Percentiles rank a stretch among this genome's conserved stretches.
phyloP scores from a whole-genome alignment of 2,329 filamentous ascomycete genomes.

The Sordariomycetes sp. region DNA sequence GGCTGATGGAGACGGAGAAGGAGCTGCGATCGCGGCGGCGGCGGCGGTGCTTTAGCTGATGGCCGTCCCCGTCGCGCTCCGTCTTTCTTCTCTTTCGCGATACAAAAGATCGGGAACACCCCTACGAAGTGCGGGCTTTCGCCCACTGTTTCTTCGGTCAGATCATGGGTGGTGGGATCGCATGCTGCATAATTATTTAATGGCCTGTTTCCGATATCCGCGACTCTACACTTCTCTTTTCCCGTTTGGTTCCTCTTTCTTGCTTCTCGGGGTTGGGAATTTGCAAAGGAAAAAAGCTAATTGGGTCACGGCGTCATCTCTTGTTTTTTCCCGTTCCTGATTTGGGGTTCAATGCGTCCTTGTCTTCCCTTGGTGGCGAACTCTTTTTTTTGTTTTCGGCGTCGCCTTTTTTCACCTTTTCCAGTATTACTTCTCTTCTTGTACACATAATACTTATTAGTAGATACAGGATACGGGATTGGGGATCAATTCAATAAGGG shows the following conservation, averaged over 20 bases:
- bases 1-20: constrained; percentile 50
- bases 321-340: neutral
- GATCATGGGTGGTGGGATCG: neutral
- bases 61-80: neutral
- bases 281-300: neutral
- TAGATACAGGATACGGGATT: neutral
- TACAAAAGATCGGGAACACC: neutral
- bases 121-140: no score
- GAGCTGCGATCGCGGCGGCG: constrained; percentile 43
- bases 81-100: neutral
- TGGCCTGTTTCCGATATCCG: neutral
- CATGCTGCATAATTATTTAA: neutral
- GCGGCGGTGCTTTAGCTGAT: constrained; percentile 26
- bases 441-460: neutral
- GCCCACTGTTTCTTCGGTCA: neutral
- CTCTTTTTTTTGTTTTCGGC: neutral
- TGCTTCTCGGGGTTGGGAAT: neutral
- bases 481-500: neutral
- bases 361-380: neutral
- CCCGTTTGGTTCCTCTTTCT: neutral
- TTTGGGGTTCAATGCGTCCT: no score
- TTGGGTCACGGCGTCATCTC: neutral
- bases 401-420: neutral
- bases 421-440: neutral
- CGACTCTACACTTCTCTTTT: neutral